Evolutionary conservation across 345 rosid genomes (phyloP), one percentile per base, ranked within the genome.

Genomic region (Trapa bicornis): DNA sequence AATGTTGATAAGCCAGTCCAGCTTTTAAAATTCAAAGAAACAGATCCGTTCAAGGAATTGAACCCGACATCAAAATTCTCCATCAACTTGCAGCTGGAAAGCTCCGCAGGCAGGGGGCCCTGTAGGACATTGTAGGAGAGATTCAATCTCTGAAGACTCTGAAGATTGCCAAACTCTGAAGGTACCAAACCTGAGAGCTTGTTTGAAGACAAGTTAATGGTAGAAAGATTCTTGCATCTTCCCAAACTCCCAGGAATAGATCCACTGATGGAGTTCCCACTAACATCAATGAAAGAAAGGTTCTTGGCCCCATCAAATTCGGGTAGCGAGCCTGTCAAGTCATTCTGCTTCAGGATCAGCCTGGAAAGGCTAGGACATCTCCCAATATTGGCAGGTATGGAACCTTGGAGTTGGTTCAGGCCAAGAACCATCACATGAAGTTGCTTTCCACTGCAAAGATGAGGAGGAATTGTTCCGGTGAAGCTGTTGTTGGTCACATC

Each of bases 401-500:
- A 68, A 1, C 98, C 92, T 8, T 73, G 73, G 75, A 92, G 80
- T 60, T 39, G 84, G 75, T 92, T 89, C 39, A 72, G 65, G 41
- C 91, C 95, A 73, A 89, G 73, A 65, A 83, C 82, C 66, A 87
- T 80, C 45, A 78, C 80, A 17, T 54, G 15, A 68, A 89, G 57
- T 72, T 71, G 77, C 75, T 74, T 82, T 54, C 91, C 76, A 14
- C 67, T 75, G 85, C 98, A 92, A 37, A 92, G 85, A 76, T 80
- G 74, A 0, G 87, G 87, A 0, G 96, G 98, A 60, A 92, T 81
- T 61, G 71, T 76, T 47, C 98, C 96, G 0, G 76, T 79, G 78
- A 89, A 73, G 54, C 68, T 83, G 69, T 92, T 92, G 42, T 70
- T 64, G 29, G 76, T 83, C 68, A 92, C 83, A 48, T 92, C 98